phyloP scores from a whole-genome alignment of 257 asterid species.

The Jacaranda copaia region DNA sequence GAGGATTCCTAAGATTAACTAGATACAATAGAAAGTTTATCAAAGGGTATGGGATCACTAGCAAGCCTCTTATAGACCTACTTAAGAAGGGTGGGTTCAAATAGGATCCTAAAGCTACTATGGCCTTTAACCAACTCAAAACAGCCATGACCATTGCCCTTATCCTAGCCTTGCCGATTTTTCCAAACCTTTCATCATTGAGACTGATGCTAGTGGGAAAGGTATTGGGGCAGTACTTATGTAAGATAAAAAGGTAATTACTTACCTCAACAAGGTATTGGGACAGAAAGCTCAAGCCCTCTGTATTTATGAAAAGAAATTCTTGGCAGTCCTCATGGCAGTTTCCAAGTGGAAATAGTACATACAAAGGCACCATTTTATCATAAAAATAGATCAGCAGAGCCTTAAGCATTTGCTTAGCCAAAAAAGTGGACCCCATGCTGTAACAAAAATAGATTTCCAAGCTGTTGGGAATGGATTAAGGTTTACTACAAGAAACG shows the following conservation, averaged over 20 bases:
- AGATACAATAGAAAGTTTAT: no score
- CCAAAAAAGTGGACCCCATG: background rate
- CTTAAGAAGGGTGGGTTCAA: background rate
- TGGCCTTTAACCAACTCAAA: background rate
- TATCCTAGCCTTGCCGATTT: background rate
- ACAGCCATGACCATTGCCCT: background rate
- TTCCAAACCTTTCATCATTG: no score
- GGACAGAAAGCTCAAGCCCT: background rate
- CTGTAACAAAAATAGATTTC: background rate
- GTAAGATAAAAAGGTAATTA: background rate
- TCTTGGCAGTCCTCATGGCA: background rate
- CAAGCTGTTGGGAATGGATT: slow-evolving; percentile 13
- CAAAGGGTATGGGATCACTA: no score
- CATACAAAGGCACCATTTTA: background rate
- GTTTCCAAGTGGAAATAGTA: background rate
- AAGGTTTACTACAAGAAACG: no score
- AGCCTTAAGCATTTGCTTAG: background rate
- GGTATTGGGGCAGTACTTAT: background rate
- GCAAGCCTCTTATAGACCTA: background rate
- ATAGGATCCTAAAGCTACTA: background rate
- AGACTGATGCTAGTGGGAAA: no score
- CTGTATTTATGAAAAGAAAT: slow-evolving; percentile 8
- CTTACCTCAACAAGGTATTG: background rate
- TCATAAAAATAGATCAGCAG: background rate
- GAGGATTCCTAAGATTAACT: no score